A percentile compares a stretch with the other conserved stretches of the same genome.
Conservation (phyloP, 768 basidiomycete genomes). For the Basidioascus undulatus region DNA sequence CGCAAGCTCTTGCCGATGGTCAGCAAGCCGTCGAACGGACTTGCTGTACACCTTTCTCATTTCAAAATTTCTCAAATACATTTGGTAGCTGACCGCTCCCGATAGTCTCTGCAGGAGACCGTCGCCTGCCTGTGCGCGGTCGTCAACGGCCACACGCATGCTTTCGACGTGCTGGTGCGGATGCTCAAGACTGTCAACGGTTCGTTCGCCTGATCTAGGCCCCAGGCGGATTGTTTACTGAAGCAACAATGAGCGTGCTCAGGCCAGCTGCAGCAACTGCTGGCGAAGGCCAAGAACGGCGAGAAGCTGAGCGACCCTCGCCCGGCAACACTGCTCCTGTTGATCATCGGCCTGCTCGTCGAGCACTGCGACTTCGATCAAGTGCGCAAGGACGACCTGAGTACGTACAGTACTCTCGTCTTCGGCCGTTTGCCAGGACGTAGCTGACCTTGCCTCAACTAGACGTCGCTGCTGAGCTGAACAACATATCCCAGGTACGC, state of each 20-base stretch:
- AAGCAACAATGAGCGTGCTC: too few relatives aligned
- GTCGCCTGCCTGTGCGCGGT: conserved; percentile 79
- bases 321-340: too few relatives aligned
- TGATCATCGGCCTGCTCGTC: conserved; percentile 60
- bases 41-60: too few relatives aligned
- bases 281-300: too few relatives aligned
- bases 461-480: conserved; percentile 35
- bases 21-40: conserved; percentile 62
- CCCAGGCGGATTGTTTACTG: too few relatives aligned
- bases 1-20: conserved; percentile 69
- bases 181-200: conserved; percentile 70
- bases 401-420: conserved; percentile 22
- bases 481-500: conserved; percentile 31
- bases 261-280: too few relatives aligned
- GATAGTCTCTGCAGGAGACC: conserved; percentile 62
- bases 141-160: conserved; percentile 63
- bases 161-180: conserved; percentile 49
- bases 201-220: conserved; percentile 17
- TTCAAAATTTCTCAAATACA: conserved; percentile 28
- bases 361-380: conserved; percentile 76
- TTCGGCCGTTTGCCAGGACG: background rate
- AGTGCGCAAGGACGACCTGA: conserved; percentile 28
- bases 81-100: conserved; percentile 24
- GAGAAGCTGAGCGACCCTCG: too few relatives aligned
- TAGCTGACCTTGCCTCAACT: conserved; percentile 6